Evolutionary conservation across 1,139 yeast species (phyloP).

Genomic region (Hanseniaspora uvarum): DNA sequence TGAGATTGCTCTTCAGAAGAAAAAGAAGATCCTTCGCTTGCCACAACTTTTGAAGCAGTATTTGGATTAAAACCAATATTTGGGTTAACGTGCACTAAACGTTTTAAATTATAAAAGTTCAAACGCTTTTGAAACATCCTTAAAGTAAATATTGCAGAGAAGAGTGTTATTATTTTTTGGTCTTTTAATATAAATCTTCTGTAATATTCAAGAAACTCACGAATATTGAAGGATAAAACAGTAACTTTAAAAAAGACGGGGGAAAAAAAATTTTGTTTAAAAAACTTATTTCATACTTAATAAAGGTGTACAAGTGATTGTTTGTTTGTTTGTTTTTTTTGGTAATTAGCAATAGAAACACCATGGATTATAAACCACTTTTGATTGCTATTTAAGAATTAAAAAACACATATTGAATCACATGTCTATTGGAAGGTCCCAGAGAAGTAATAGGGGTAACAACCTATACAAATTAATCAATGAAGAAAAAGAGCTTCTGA

Average conservation of each 20-base stretch:
- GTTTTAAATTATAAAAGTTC: neutral
- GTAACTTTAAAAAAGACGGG: neutral
- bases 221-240: too few relatives aligned
- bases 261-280: too few relatives aligned
- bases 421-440: constrained; percentile 44
- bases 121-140: neutral
- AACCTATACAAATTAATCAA: constrained; percentile 63
- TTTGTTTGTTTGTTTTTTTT: too few relatives aligned
- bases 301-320: too few relatives aligned
- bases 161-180: too few relatives aligned
- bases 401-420: neutral
- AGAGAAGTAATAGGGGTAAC: constrained; percentile 87
- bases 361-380: neutral
- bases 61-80: constrained; percentile 13
- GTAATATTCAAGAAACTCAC: too few relatives aligned
- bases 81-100: constrained; percentile 9
- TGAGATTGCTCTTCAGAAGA: constrained; percentile 55
- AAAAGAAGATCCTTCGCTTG: neutral
- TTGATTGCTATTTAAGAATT: too few relatives aligned
- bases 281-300: too few relatives aligned
- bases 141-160: neutral
- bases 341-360: neutral
- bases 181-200: too few relatives aligned
- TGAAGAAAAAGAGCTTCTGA: constrained; percentile 42
- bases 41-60: neutral